These are phyloP conservation scores for Globisporangium okanoganense DNA, from an alignment of 352 stramenopile species.

Conservation along the genomic window DNA sequence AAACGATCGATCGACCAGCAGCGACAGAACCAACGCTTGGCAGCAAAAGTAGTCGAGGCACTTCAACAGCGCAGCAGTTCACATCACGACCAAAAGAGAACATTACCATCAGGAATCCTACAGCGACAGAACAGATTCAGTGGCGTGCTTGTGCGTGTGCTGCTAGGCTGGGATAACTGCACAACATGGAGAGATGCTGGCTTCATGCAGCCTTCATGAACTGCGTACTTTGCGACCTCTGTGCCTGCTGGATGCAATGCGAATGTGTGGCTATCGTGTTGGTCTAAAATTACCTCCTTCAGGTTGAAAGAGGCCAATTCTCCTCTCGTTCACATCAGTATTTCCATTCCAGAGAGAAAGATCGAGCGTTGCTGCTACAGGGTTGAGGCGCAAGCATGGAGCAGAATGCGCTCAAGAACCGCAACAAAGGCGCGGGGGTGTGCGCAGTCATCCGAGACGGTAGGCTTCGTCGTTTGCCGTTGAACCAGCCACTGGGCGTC, in stretches of 20 bases:
- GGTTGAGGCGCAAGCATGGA: conserved; percentile 23
- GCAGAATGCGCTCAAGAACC: conserved; percentile 27
- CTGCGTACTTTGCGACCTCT: not conserved
- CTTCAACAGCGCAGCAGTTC: not conserved
- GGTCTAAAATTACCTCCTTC: not conserved
- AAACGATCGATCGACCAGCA: conserved; percentile 21
- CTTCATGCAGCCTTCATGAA: not conserved
- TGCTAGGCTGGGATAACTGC: not conserved
- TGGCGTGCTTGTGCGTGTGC: not conserved
- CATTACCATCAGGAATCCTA: not conserved
- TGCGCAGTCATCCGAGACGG: conserved; percentile 49
- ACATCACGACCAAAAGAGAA: not conserved
- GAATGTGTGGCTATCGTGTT: not conserved
- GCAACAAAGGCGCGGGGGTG: conserved; percentile 53
- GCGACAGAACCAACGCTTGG: conserved; percentile 35
- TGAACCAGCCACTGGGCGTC: not conserved
- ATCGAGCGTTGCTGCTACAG: not conserved
- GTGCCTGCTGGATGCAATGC: not conserved
- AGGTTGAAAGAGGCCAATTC: not conserved
- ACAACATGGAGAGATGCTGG: not conserved
- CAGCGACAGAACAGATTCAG: not conserved
- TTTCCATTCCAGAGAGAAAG: not conserved
- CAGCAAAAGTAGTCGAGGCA: conserved; percentile 22
- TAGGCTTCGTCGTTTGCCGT: conserved; percentile 3
- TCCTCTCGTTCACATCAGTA: not conserved